Evolutionary conservation across 1,284 basidiomycete genomes (phyloP), one percentile per base, ranked within the genome.

Genomic region (Trametes versicolor): DNA sequence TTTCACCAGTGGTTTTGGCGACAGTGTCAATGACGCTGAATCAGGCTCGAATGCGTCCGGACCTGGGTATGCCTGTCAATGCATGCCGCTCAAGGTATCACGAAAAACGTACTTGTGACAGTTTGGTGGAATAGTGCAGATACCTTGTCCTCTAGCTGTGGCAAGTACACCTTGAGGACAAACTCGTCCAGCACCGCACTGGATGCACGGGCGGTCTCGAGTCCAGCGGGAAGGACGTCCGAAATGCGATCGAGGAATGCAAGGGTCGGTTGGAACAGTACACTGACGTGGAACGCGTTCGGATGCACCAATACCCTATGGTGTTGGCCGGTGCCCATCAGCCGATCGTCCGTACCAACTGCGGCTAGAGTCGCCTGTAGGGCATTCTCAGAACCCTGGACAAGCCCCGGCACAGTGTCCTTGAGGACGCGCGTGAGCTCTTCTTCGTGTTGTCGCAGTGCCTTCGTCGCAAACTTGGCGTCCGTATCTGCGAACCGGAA

Each of bases 71-170:
- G 52, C 34, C 36, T 43, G 48, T 29, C 57, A 58, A 36, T 59
- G 2, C 53, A 54, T 39, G 52, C 49, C 53, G 23, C 49, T 63
- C 61, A 41, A 4, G 36, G 2, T 12, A 2, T 15, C 2, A 6
- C 39, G 47, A 43, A 3, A 9, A 5, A 49, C 66, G 36, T 77
- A 93, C 94, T 90, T 21, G 90, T 90, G 4, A 97, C 89, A 15
- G 95, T 89, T 62, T 93, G 87, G 75, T 95, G 94, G 79, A 98
- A 98, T 36, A 97, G 81, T 57, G 87, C 83, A 0, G 93, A 91
- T 47, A 98, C 95, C 77, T 96, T 97, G 72, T 99, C 97, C 77
- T 99, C 97, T 65, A 99, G 80, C 76, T 98, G 96, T 0, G 97
- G 97, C 48, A 99, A 80, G 80, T 98, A 99, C 0, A 96, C 91